Base-by-base conservation (phyloP, 1,284 basidiomycete genomes). In the Rhodotorula sp. region DNA sequence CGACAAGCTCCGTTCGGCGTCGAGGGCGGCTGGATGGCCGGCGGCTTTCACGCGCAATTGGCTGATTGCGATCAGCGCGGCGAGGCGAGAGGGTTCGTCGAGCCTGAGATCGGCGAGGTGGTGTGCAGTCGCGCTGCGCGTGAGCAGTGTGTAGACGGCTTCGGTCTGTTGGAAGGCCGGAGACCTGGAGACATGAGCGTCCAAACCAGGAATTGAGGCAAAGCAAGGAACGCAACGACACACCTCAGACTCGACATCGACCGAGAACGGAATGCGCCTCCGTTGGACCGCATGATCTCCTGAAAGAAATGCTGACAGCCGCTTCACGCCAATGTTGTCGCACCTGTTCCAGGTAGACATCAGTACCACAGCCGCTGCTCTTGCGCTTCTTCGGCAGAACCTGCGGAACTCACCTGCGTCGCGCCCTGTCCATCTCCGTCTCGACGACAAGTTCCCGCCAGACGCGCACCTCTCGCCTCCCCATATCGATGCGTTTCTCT, bases 1-100 rank as follows among this genome's bases (percentile, higher is more conserved):
- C 16, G 18, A 2, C 61, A 75, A n/a, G 3, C 71, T 65, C 43
- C 65, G 56, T 46, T 23, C 21, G 8, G 73, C 70, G 12, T 71
- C 73, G 12, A 29, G 58, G 1, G 8, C 12, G 14, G 31, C 47
- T 23, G 20, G 21, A 21, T 60, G 3, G 7, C 29, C 54, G 52
- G 65, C 47, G 29, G 61, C 59, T 4, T 61, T 58, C 7, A 67
- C 56, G 18, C 60, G 52, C 4, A 58, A 46, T 8, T 57, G 31
- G 18, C 65, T 21, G 23, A 67, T 31, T 20, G 60, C 15, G 58
- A 61, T 31, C 39, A 73, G 39, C 3, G 51, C 10, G 6, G n/a
- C 12, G 18, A 74, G 52, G 29, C 60, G 60, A 18, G 31, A 18
- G 5, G 29, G 51, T 21, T 43, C n/a, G 46, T 47, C 56, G n/a